These are phyloP conservation scores for Sphagnurus paluster DNA, from an alignment of 1,284 basidiomycete genomes.

Conservation along the genomic window DNA sequence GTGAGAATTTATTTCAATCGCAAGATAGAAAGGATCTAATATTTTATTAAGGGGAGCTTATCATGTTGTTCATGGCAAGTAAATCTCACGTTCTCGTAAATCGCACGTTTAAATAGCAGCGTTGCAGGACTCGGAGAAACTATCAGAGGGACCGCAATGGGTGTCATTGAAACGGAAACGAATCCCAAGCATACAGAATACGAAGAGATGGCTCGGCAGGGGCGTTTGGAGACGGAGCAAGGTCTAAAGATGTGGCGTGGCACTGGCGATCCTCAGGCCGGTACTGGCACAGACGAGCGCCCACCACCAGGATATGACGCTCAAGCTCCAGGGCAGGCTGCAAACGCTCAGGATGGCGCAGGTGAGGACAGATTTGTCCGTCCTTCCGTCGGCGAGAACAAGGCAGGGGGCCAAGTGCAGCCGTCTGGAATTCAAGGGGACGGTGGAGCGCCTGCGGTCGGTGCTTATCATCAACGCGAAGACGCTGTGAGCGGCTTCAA, in stretches of 20 bases:
- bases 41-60: conserved; percentile 19
- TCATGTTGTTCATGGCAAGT: conserved; percentile 28
- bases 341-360: too few relatives aligned
- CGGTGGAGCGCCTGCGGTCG: too few relatives aligned
- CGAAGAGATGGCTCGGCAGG: conserved; percentile 31
- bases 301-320: too few relatives aligned
- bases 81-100: background rate
- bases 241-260: conserved; percentile 24
- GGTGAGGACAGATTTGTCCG: too few relatives aligned
- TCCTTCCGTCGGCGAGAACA: too few relatives aligned
- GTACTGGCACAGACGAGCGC: too few relatives aligned
- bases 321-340: too few relatives aligned
- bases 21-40: background rate
- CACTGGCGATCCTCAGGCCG: background rate
- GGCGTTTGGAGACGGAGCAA: conserved; percentile 30
- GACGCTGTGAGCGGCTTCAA: too few relatives aligned
- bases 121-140: conserved; percentile 31
- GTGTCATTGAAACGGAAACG: conserved; percentile 29
- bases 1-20: background rate
- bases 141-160: conserved; percentile 32
- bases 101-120: background rate
- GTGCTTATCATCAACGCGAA: too few relatives aligned
- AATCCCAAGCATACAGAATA: conserved; percentile 22
- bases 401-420: too few relatives aligned
- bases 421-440: too few relatives aligned